These are phyloP conservation scores for Aspergillus wentii DNA, from an alignment of 495 filamentous ascomycete genomes.

Conservation along the genomic window DNA sequence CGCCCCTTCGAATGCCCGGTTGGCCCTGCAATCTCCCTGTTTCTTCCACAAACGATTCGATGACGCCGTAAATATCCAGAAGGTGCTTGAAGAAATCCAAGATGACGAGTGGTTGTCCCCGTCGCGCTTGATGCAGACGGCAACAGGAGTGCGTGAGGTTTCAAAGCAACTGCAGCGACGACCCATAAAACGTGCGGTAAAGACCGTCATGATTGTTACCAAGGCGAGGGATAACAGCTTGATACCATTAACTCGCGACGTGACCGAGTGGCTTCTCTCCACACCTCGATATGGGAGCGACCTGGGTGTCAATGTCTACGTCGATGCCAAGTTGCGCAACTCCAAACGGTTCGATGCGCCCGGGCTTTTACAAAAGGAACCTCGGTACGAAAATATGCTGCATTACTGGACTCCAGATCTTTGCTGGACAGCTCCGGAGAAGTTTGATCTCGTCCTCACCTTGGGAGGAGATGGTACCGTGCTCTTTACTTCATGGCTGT, in stretches of 20 bases:
- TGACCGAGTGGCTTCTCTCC: slow-evolving; percentile 79
- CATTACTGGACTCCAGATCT: slow-evolving; percentile 93
- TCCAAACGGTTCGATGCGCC: slow-evolving; percentile 82
- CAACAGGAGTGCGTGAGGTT: slow-evolving; percentile 89
- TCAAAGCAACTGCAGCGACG: slow-evolving; percentile 87
- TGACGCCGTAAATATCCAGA: slow-evolving; percentile 90
- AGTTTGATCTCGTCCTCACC: slow-evolving; percentile 88
- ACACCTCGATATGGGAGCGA: slow-evolving; percentile 80
- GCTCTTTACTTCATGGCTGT: slow-evolving; percentile 87
- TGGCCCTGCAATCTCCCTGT: slow-evolving; percentile 80
- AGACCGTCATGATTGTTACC: slow-evolving; percentile 92
- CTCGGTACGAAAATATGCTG: slow-evolving; percentile 71
- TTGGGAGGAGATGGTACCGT: slow-evolving; percentile 92
- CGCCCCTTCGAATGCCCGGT: slow-evolving; percentile 56
- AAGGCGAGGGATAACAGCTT: slow-evolving; percentile 91
- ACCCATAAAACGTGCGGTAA: slow-evolving; percentile 81
- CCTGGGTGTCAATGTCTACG: slow-evolving; percentile 83
- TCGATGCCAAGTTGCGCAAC: slow-evolving; percentile 82
- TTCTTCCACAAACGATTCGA: slow-evolving; percentile 97
- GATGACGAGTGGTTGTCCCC: slow-evolving; percentile 90
- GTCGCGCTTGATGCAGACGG: slow-evolving; percentile 88
- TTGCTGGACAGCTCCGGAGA: slow-evolving; percentile 83
- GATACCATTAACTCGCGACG: slow-evolving; percentile 77
- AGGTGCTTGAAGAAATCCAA: slow-evolving; percentile 87
- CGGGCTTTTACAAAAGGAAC: slow-evolving; percentile 63